These are phyloP conservation scores for Neonectria neomacrospora DNA, from an alignment of 2,329 filamentous ascomycete species.

Conservation along the genomic window DNA sequence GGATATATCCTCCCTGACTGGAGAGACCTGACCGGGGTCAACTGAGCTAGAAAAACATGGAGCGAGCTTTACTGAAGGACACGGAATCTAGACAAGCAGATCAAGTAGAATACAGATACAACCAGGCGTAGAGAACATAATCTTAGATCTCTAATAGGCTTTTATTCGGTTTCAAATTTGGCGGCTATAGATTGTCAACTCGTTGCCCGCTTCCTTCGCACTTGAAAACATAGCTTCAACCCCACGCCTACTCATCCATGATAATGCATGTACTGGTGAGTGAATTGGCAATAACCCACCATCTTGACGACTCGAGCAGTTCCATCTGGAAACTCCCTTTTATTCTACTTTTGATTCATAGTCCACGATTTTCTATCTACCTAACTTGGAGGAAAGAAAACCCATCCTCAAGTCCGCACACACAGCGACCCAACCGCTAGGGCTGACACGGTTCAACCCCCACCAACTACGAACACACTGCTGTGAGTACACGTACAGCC, in stretches of 20 bases:
- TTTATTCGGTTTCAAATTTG: background rate
- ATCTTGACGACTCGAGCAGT: background rate
- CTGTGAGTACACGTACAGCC: constrained; percentile 3
- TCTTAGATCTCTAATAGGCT: background rate
- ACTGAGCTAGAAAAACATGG: background rate
- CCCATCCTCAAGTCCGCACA: background rate
- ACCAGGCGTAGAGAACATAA: background rate
- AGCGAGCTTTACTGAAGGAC: background rate
- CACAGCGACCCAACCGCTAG: background rate
- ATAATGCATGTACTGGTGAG: background rate
- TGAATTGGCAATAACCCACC: background rate
- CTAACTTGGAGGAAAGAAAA: too few relatives aligned
- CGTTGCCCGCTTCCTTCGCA: background rate
- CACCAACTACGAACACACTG: background rate
- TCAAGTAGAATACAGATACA: background rate
- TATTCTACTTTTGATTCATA: background rate
- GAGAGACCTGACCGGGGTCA: constrained; percentile 45
- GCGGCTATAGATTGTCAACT: background rate
- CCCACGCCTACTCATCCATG: too few relatives aligned
- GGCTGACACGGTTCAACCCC: background rate
- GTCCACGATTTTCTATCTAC: background rate
- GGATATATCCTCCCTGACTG: constrained; percentile 63
- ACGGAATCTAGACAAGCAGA: background rate
- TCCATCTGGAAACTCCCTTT: background rate
- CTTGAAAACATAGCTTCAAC: background rate